Percentiles rank a stretch among this genome's conserved stretches.
These are phyloP conservation scores for Xylariaceae sp. DNA, from an alignment of 2,329 filamentous ascomycete genomes.

Conservation along the genomic window DNA sequence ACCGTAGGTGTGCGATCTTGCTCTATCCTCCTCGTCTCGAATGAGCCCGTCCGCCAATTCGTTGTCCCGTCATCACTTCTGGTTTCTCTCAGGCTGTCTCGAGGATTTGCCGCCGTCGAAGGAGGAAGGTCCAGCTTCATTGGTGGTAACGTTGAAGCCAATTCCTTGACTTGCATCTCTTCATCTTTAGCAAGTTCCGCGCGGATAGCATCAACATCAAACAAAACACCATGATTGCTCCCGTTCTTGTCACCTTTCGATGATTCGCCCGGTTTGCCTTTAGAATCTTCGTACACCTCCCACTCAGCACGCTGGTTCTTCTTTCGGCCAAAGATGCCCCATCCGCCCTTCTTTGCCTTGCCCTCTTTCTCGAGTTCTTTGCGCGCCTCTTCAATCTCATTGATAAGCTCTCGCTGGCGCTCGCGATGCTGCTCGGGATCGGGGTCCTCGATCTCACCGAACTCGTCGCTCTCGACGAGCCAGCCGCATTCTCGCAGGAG, in stretches of 20 bases:
- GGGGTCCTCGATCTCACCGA: constrained; percentile 93
- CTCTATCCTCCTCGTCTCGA: constrained; percentile 15
- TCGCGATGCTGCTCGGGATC: constrained; percentile 89
- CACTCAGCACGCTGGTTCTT: constrained; percentile 79
- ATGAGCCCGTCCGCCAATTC: constrained; percentile 16
- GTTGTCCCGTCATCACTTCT: constrained; percentile 40
- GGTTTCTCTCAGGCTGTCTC: constrained; percentile 37
- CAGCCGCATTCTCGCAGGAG: constrained; percentile 85
- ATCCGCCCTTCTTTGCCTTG: constrained; percentile 50
- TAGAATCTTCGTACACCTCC: constrained; percentile 84
- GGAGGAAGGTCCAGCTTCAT: constrained; percentile 69
- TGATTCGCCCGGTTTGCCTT: constrained; percentile 25
- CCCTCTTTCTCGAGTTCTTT: constrained; percentile 79
- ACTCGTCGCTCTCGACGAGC: constrained; percentile 89
- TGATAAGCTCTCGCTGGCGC: constrained; percentile 87
- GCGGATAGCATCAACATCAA: constrained; percentile 92
- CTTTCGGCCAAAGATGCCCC: constrained; percentile 75
- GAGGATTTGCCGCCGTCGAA: constrained; percentile 29
- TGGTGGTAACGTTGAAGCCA: constrained; percentile 82
- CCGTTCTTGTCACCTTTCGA: constrained; percentile 39
- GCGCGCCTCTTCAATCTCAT: constrained; percentile 91
- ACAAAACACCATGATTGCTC: constrained; percentile 66
- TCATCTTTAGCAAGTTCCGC: constrained; percentile 72
- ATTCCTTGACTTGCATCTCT: constrained; percentile 65
- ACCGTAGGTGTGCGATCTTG: constrained; percentile 26